phyloP scores from a whole-genome alignment of 805 yeast genomes.

The Scheffersomyces amazonensis region DNA sequence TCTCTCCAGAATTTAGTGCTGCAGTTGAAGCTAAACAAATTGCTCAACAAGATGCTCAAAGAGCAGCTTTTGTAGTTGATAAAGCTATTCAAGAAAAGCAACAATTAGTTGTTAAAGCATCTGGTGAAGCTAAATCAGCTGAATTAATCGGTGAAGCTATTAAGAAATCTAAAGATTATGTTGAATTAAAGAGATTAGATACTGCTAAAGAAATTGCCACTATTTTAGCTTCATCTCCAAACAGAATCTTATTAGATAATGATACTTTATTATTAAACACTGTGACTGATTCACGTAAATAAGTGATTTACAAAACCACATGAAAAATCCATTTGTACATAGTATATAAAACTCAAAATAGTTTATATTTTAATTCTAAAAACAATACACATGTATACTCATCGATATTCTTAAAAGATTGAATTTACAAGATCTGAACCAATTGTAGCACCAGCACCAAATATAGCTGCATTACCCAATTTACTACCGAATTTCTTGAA shows the following conservation, averaged over 20 bases:
- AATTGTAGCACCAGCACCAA: slow-evolving; percentile 94
- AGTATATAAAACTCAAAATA: background rate
- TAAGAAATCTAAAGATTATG: slow-evolving; percentile 93
- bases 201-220: slow-evolving; percentile 95
- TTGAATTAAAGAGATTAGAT: slow-evolving; percentile 93
- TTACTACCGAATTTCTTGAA: slow-evolving; percentile 71
- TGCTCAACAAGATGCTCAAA: slow-evolving; percentile 98
- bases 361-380: background rate
- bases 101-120: slow-evolving; percentile 94
- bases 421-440: slow-evolving; percentile 81
- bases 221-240: slow-evolving; percentile 83
- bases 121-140: slow-evolving; percentile 99
- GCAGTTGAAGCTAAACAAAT: slow-evolving; percentile 99
- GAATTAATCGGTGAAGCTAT: slow-evolving; percentile 99
- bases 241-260: slow-evolving; percentile 86
- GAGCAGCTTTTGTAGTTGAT: slow-evolving; percentile 90
- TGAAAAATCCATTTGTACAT: background rate
- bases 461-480: slow-evolving; percentile 88
- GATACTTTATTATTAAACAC: slow-evolving; percentile 91
- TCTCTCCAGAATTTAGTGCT: slow-evolving; percentile 93
- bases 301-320: slow-evolving; percentile 6
- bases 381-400: background rate
- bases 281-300: slow-evolving; percentile 69
- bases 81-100: slow-evolving; percentile 97
- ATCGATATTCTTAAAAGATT: slow-evolving; percentile 44